phyloP scores from a whole-genome alignment of 805 yeast genomes.

The Saccharomycopsis schoenii region DNA sequence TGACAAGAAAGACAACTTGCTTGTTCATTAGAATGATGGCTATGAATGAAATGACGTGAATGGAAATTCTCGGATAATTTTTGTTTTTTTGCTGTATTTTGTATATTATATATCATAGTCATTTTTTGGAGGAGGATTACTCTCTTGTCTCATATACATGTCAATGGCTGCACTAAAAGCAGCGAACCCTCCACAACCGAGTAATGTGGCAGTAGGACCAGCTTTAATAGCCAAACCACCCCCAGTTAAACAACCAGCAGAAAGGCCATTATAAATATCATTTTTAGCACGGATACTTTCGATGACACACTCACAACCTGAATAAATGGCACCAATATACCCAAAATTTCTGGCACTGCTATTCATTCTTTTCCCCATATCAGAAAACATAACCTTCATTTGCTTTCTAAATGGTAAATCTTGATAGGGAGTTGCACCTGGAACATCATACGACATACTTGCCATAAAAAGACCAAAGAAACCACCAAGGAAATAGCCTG shows the following conservation, averaged over 20 bases:
- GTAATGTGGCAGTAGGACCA: slow-evolving; percentile 84
- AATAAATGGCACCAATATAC: slow-evolving; percentile 78
- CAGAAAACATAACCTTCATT: slow-evolving; percentile 80
- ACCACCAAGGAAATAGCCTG: slow-evolving; percentile 93
- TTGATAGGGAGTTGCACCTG: slow-evolving; percentile 51
- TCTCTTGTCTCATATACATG: slow-evolving; percentile 74
- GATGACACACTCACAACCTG: slow-evolving; percentile 86
- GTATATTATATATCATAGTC: slow-evolving; percentile 52
- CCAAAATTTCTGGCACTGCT: slow-evolving; percentile 91
- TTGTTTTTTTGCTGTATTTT: too few species aligned
- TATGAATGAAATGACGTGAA: background rate
- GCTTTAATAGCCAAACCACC: slow-evolving; percentile 88
- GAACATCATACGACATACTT: slow-evolving; percentile 46
- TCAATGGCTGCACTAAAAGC: slow-evolving; percentile 88
- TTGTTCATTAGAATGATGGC: background rate
- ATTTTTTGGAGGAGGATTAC: slow-evolving; percentile 71
- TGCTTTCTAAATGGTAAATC: slow-evolving; percentile 90
- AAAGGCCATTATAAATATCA: slow-evolving; percentile 83
- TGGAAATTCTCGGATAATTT: too few species aligned
- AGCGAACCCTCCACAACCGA: slow-evolving; percentile 97
- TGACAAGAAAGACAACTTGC: background rate
- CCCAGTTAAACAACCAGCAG: slow-evolving; percentile 95
- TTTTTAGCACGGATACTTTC: slow-evolving; percentile 83
- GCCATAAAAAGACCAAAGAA: slow-evolving; percentile 95
- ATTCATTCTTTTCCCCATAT: slow-evolving; percentile 86